Base-by-base conservation (phyloP, 495 filamentous ascomycete species). In the Tetracladium setigerum region DNA sequence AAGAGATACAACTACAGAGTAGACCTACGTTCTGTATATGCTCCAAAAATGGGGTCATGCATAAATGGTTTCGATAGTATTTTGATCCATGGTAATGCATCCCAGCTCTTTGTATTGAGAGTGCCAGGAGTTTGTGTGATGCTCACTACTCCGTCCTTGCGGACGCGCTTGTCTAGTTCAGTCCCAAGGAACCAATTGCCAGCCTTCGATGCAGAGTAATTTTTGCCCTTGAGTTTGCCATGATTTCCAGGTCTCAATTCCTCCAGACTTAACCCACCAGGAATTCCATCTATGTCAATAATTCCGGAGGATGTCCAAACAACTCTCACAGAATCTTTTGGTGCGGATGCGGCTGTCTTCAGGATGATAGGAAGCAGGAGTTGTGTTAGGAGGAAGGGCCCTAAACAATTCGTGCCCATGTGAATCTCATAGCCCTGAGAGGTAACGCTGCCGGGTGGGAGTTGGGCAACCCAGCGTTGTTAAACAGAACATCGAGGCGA, bases 401-500 rank as follows among this genome's bases (percentile, higher is more conserved):
- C 69, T 1, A 72, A 31, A 33, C 47, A 54, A 46, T 72, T 75
- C 4, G 61, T 64, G 8, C 60, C 68, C 14, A 70, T 47, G 34
- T 70, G 62, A 8, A 61, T 35, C 41, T 67, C 68, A 43, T 68
- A 59, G 13, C 70, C 67, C 49, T 72, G 67, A 5, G 48, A 52
- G 18, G 56, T 62, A 42, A 49, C 52, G 39, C 52, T 53, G 32
- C 62, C 62, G 4, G 34, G 18, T 7, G 54, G 51, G 6, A 58
- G 53, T 1, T 43, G 41, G 49, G 55, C 56, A 22, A 79, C 58
- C 76, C 78, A 0, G 77, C 76, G 49, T 81, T 78, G 51, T 78
- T 78, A 52, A 63, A 78, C 0, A 81, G 61, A 8, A 78, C 68
- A 45, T 81, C 70, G 0, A 81, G 64, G 11, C 65, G 52, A 3